Conservation (phyloP, 129 eudicot species). For the Glebionis coronaria region DNA sequence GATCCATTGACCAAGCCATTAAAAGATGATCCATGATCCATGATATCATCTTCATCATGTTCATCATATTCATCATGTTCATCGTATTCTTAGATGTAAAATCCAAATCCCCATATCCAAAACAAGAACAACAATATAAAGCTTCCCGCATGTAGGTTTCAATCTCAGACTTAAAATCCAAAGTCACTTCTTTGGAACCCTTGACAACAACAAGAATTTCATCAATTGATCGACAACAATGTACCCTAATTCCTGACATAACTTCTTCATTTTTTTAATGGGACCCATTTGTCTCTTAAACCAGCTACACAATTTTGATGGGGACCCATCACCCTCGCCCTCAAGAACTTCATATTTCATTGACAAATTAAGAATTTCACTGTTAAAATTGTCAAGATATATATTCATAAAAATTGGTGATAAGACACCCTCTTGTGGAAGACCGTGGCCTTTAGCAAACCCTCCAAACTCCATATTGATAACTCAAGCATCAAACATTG, state of each 20-base stretch:
- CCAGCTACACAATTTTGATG: conserved; percentile 74
- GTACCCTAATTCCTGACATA: conserved; percentile 42
- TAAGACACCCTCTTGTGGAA: conserved; percentile 86
- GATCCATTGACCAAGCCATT: no score
- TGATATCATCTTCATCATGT: no score
- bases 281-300: conserved; percentile 71
- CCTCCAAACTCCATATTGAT: conserved; percentile 87
- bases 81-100: no score
- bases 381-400: conserved; percentile 75
- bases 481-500: conserved; percentile 59
- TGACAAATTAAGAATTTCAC: conserved; percentile 60
- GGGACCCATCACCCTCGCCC: conserved; percentile 16
- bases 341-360: conserved; percentile 76
- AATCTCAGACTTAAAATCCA: conserved; percentile 57
- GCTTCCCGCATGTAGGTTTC: conserved; percentile 51
- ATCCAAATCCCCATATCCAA: no score
- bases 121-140: no score
- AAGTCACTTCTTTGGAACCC: conserved; percentile 66
- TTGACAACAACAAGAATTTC: conserved; percentile 74
- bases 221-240: conserved; percentile 88
- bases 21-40: no score
- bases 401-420: conserved; percentile 84
- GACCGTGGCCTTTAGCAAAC: conserved; percentile 88
- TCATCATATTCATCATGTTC: no score
- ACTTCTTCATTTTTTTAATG: conserved; percentile 16